These are phyloP conservation scores for Coniferiporia weirii DNA, from an alignment of 1,284 basidiomycete genomes.

Conservation along the genomic window DNA sequence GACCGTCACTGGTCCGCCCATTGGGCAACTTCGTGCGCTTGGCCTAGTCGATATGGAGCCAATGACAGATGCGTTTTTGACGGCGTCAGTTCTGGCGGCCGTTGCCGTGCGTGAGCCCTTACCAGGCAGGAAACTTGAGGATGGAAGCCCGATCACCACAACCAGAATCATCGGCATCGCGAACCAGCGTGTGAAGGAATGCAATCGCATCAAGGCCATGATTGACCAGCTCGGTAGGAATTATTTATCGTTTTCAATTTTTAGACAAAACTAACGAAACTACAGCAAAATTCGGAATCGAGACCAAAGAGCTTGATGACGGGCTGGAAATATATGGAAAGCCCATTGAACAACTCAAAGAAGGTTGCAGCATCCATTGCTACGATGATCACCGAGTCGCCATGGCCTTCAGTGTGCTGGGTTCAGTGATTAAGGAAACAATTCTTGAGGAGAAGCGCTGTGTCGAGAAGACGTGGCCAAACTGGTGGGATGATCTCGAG, in stretches of 20 bases:
- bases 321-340: constrained; percentile 89
- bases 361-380: constrained; percentile 80
- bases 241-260: neutral
- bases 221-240: constrained; percentile 83
- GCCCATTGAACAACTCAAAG: constrained; percentile 55
- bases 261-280: constrained; percentile 10
- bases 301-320: constrained; percentile 89
- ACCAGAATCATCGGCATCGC: constrained; percentile 94
- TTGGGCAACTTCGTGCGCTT: constrained; percentile 77
- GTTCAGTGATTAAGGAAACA: constrained; percentile 68
- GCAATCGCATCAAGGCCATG: constrained; percentile 96
- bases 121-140: constrained; percentile 30
- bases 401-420: constrained; percentile 95
- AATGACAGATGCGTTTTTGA: constrained; percentile 99
- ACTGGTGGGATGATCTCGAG: constrained; percentile 98
- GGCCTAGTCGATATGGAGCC: constrained; percentile 96
- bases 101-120: constrained; percentile 60
- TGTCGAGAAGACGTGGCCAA: constrained; percentile 99
- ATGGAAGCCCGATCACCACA: constrained; percentile 34
- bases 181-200: constrained; percentile 98
- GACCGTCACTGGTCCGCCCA: constrained; percentile 87
- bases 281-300: constrained; percentile 89
- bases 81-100: constrained; percentile 87
- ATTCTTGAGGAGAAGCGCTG: constrained; percentile 95
- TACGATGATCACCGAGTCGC: constrained; percentile 99